Evolutionary conservation across 768 basidiomycete genomes (phyloP).

Genomic region (Lentinula sp.): DNA sequence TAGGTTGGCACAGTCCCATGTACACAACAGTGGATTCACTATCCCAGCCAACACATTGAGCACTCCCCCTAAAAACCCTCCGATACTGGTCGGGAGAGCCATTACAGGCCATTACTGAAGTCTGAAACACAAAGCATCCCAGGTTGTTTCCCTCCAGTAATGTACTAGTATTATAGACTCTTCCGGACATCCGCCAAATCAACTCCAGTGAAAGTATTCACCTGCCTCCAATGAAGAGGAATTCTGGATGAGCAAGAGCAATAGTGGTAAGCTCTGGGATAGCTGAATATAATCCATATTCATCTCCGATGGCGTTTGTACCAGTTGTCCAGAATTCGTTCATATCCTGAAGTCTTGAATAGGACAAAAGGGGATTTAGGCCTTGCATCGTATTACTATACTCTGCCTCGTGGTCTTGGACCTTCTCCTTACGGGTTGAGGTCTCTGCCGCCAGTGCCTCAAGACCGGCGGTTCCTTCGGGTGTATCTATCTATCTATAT

Average conservation of each 20-base stretch:
- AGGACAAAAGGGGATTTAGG: no score
- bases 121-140: not conserved
- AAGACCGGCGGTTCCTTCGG: no score
- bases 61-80: not conserved
- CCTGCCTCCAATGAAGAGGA: constrained; percentile 1
- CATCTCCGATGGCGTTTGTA: constrained; percentile 1
- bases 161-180: not conserved
- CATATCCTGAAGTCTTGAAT: not conserved
- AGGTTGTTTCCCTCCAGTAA: not conserved
- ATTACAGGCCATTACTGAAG: no score
- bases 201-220: constrained; percentile 4
- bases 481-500: no score
- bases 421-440: no score
- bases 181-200: not conserved
- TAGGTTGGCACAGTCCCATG: not conserved
- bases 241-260: constrained; percentile 1
- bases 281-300: not conserved
- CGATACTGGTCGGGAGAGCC: not conserved
- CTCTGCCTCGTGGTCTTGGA: no score
- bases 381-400: not conserved
- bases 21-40: not conserved
- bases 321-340: constrained; percentile 6
- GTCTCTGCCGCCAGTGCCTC: no score
- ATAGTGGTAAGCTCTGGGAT: not conserved
- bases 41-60: not conserved